Evolutionary conservation across 2,329 filamentous ascomycete genomes (phyloP), one percentile per base, ranked within the genome.

Genomic region (Talaromyces rugulosus): DNA sequence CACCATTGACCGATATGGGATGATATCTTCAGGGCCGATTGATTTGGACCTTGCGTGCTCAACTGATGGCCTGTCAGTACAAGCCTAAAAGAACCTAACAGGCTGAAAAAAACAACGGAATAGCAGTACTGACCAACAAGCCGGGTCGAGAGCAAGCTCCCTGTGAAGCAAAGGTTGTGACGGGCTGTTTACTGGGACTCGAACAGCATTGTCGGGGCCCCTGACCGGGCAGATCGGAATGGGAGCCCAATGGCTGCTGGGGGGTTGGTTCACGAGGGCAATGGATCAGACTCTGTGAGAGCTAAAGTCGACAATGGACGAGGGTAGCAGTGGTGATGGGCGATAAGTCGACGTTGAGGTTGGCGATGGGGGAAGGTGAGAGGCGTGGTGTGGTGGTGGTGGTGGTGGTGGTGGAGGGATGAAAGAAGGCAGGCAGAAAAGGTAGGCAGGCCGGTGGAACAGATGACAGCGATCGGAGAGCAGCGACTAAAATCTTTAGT

Each of bases 151-250:
- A 23, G 8, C 44, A 27, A 18, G 44, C 44, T 47, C 23, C 16
- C n/a, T 5, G n/a, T 8, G 18, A 47, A 27, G 44, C 44, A 47
- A 47, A 18, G 44, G 44, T 27, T 27, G 44, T 23, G 44, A 47
- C 44, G 23, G 18, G 30, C 50, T 12, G 50, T 31, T 18, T 53
- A 53, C 27, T 53, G 30, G 18, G 27, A 53, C 50, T 31, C 50
- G 50, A n/a, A 31, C 28, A 53, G 50, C 50, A 53, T 53, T 28
- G 50, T 53, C 50, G 28, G 14, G 50, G 30, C 50, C 44, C 50
- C 50, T 53, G 50, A 53, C 27, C 50, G 50, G 50, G 50, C 50
- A 53, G 50, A 53, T 53, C 50, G 50, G 30, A 28, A 30, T 53
- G 12, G 5, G 50, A 53, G 30, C 50, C 50, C 50, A 53, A 53